Evolutionary conservation across 1,139 yeast genomes (phyloP), one percentile per base, ranked within the genome.

Genomic region (Candida mesenterica): DNA sequence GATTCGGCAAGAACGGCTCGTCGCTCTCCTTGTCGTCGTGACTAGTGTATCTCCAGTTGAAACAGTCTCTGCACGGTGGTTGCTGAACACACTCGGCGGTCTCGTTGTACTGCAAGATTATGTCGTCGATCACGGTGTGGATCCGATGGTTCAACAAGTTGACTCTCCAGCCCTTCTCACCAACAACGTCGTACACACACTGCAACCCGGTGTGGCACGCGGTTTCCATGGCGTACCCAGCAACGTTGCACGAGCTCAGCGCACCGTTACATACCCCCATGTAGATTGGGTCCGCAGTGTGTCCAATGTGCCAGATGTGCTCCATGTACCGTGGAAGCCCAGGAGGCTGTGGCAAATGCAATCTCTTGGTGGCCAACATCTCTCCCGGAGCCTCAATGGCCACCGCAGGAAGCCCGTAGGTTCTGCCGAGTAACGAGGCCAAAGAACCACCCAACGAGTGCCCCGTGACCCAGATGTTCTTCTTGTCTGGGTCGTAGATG

Each of bases 181-280:
- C 73, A 12, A 90, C 96, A 15, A 85, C 92, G 53, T 92, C 98
- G 61, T 92, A 94, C 15, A 83, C 74, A 57, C 98, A 92, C 38
- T 79, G 80, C 53, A 76, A 75, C 0, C 98, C 99, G 0, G 96
- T 78, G 57, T 92, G 99, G 55, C 99, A 92, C 27, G 83, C 82
- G 0, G 97, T 84, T 57, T 92, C 98, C 97, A 92, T 83, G 8
- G 98, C 98, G 59, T 89, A 92, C 0, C 98, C 98, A 0, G 87
- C 97, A 10, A 87, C 74, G 49, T 92, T 82, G 59, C 99, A 92
- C 3, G 92, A 62, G 1, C 95, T 84, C 6, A 94, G 81, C 1
- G 95, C 95, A 4, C 99, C 99, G 53, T 87, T 89, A 58, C 98
- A 92, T 5, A 88, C 90, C 0, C 99, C 99, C 95, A 90, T 85